Evolutionary conservation across 441 rosid genomes (phyloP).

Genomic region (Pelargonium citronellum): DNA sequence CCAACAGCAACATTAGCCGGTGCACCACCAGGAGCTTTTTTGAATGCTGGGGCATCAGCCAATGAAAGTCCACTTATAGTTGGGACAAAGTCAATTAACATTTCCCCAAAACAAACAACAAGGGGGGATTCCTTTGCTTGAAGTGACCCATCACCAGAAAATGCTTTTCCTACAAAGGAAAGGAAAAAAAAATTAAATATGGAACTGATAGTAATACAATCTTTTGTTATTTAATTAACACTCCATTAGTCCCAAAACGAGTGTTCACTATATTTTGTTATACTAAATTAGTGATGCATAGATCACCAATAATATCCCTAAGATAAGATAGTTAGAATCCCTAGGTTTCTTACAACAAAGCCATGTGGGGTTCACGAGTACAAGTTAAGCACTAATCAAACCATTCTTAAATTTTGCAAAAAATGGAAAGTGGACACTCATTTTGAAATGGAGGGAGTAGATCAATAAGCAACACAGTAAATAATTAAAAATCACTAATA

Average conservation of each 20-base stretch:
- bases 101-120: slow-evolving; percentile 89
- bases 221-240: no score
- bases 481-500: background rate
- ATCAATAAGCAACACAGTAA: background rate
- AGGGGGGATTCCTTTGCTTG: slow-evolving; percentile 46
- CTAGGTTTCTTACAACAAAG: no score
- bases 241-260: no score
- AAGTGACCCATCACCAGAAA: slow-evolving; percentile 35
- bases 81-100: slow-evolving; percentile 92
- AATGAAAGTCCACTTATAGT: slow-evolving; percentile 67
- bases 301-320: background rate
- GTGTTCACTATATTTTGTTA: no score
- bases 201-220: no score
- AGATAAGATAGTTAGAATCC: no score
- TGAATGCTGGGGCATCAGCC: slow-evolving; percentile 84
- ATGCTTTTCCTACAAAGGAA: slow-evolving; percentile 44
- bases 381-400: no score
- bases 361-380: no score
- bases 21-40: slow-evolving; percentile 96
- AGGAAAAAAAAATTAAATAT: background rate
- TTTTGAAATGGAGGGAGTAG: background rate
- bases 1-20: slow-evolving; percentile 99
- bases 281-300: background rate
- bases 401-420: no score
- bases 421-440: no score